Percentiles rank a stretch among this genome's conserved stretches.
Evolutionary conservation across 805 yeast species (phyloP).

Genomic region (Kodamaea fukazawae): DNA sequence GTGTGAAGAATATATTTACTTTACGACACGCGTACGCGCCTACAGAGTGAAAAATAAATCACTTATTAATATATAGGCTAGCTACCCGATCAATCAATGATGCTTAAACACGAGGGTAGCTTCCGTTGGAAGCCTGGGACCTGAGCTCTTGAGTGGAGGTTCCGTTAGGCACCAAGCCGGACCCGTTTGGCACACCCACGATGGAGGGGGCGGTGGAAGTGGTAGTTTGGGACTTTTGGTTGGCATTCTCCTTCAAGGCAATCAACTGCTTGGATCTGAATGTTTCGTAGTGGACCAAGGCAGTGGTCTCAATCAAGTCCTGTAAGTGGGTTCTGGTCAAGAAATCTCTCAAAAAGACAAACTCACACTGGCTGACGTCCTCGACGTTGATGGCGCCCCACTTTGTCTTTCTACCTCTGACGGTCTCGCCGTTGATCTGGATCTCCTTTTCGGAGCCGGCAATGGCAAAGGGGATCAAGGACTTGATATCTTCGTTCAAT

Average conservation of each 20-base stretch:
- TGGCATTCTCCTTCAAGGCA: conserved; percentile 89
- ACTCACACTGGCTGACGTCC: conserved; percentile 93
- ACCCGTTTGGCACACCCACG: conserved; percentile 4
- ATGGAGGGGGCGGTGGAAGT: conserved; percentile 6
- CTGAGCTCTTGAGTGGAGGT: conserved; percentile 3
- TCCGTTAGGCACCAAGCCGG: conserved; percentile 3
- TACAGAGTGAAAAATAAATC: neutral
- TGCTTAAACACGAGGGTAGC: conserved; percentile 3
- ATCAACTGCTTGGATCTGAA: conserved; percentile 93
- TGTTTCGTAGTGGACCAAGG: conserved; percentile 83
- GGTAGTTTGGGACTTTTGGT: conserved; percentile 39
- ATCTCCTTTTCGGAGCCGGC: conserved; percentile 86
- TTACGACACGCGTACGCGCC: neutral
- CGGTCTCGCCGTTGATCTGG: conserved; percentile 70
- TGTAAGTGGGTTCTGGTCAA: conserved; percentile 93
- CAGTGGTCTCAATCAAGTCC: conserved; percentile 91
- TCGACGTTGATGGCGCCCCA: conserved; percentile 95
- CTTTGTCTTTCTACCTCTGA: conserved; percentile 87
- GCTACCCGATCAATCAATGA: neutral
- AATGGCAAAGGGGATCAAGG: conserved; percentile 86
- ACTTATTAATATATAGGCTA: neutral
- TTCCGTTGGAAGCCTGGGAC: conserved; percentile 6
- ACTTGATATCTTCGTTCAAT: conserved; percentile 68
- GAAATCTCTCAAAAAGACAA: conserved; percentile 89
- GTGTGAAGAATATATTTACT: neutral